These are phyloP conservation scores for Flaveria bidentis DNA, from an alignment of 129 eudicot species.

Conservation along the genomic window DNA sequence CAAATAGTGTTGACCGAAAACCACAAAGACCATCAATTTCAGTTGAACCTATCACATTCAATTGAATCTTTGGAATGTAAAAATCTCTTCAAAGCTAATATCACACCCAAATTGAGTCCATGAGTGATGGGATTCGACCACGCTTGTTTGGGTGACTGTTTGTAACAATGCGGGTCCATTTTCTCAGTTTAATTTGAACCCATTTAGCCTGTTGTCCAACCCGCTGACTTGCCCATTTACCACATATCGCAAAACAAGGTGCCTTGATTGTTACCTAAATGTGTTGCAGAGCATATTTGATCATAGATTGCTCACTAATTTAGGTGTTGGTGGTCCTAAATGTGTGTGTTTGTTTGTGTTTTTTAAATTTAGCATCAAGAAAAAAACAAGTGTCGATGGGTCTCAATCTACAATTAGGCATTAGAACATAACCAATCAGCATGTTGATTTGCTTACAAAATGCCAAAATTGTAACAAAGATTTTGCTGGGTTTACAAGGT, in stretches of 20 bases:
- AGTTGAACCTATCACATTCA: too few relatives aligned
- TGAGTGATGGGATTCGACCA: neutral
- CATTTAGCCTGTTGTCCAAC: neutral
- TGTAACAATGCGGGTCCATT: neutral
- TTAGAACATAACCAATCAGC: constrained; percentile 20
- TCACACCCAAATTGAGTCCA: too few relatives aligned
- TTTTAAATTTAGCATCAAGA: neutral
- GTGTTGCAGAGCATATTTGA: neutral
- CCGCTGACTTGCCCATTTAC: neutral
- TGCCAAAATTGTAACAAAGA: constrained; percentile 39
- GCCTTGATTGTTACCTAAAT: neutral
- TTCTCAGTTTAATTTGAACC: neutral
- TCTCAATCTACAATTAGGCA: constrained; percentile 14
- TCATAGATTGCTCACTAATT: constrained; percentile 16
- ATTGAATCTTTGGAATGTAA: too few relatives aligned
- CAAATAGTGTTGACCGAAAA: too few relatives aligned
- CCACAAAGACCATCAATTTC: too few relatives aligned
- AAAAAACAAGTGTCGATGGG: constrained; percentile 26
- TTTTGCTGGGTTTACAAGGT: constrained; percentile 36
- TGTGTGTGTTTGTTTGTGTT: neutral
- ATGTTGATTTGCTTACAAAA: constrained; percentile 32
- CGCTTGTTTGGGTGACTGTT: neutral
- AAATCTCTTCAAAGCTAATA: too few relatives aligned
- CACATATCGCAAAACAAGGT: neutral
- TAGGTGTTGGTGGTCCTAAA: constrained; percentile 25